Percentiles rank a stretch among this genome's conserved stretches.
Conservation (phyloP, 1,284 basidiomycete species). For the Xanthoconium separans region DNA sequence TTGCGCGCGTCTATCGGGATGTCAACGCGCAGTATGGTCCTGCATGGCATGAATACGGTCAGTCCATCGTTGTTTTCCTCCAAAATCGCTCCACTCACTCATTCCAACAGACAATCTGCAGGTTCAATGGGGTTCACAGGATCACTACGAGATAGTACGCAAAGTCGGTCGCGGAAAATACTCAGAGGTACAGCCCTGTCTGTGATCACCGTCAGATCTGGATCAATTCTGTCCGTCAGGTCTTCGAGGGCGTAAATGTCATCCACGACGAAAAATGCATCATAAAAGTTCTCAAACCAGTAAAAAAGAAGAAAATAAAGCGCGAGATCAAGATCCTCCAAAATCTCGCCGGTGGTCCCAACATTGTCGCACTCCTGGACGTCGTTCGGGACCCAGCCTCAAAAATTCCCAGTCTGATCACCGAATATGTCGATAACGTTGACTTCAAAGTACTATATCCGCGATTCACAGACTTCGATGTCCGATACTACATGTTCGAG, state of each 20-base stretch:
- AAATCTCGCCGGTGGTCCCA: constrained; percentile 95
- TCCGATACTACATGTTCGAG: constrained; percentile 96
- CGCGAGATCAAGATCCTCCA: constrained; percentile 99
- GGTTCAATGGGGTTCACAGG: constrained; percentile 94
- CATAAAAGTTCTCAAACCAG: constrained; percentile 98
- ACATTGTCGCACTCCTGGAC: constrained; percentile 85
- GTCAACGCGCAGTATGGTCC: constrained; percentile 72
- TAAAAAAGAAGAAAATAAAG: constrained; percentile 99
- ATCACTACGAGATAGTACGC: constrained; percentile 97
- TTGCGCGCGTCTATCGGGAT: constrained; percentile 73
- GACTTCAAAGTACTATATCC: constrained; percentile 98
- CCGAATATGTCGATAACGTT: constrained; percentile 98
- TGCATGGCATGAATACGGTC: constrained; percentile 79
- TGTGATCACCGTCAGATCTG: constrained; percentile 13
- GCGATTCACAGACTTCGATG: constrained; percentile 92
- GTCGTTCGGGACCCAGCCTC: constrained; percentile 93
- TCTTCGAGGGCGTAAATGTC: constrained; percentile 96
- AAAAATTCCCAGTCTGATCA: constrained; percentile 96
- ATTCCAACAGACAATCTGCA: constrained; percentile 75
- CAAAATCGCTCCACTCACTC: constrained; percentile 20
- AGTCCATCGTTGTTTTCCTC: constrained; percentile 9
- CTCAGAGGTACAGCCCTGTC: constrained; percentile 68
- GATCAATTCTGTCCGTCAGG: constrained; percentile 47
- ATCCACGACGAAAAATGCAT: constrained; percentile 94
- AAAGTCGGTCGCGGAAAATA: constrained; percentile 98